Evolutionary conservation across 2,329 filamentous ascomycete species (phyloP), one percentile per base, ranked within the genome.

Genomic region (Nigrograna mackinnonii): DNA sequence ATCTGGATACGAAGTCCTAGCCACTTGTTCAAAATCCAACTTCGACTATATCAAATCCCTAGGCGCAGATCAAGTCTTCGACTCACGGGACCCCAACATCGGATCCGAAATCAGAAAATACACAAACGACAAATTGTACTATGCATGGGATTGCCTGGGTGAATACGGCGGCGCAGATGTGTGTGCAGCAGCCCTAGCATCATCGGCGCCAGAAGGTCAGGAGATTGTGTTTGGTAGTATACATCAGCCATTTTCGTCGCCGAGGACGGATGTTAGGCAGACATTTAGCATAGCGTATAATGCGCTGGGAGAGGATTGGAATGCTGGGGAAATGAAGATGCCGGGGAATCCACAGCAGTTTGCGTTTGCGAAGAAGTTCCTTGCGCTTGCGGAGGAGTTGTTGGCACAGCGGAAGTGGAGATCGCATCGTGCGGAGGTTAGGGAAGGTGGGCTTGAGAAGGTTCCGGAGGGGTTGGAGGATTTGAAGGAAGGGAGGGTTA

Each of bases 111-210:
- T 80, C 57, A 62, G 66, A 16, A 58, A 61, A 17, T 62, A 66
- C 52, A 76, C 74, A 2, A 57, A 69, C 3, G 67, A 74, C 55
- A 53, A 52, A 26, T 62, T 79, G 1, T 55, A 54, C 26, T 60
- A 72, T 38, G 72, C 62, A n/a, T 67, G 76, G 26, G 77, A 80
- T 58, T 74, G 69, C 44, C 71, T 79, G 38, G 60, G 69, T 22
- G 57, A 22, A 47, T 62, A 66, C 3, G 70, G 70, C 18, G 43
- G 48, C 6, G 41, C 36, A 3, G 9, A 37, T 14, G 35, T 41
- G 31, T 40, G 41, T 17, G 39, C 41, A 6, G 36, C 43, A 12
- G 39, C 35, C 16, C 34, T 44, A 31, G 39, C 44, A 3, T 50
- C 45, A 6, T 52, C 50, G 6, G 55, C 51, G 0, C 59, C 60